These are phyloP conservation scores for Phialocephala sp. DNA, from an alignment of 2,329 filamentous ascomycete genomes.

Conservation along the genomic window DNA sequence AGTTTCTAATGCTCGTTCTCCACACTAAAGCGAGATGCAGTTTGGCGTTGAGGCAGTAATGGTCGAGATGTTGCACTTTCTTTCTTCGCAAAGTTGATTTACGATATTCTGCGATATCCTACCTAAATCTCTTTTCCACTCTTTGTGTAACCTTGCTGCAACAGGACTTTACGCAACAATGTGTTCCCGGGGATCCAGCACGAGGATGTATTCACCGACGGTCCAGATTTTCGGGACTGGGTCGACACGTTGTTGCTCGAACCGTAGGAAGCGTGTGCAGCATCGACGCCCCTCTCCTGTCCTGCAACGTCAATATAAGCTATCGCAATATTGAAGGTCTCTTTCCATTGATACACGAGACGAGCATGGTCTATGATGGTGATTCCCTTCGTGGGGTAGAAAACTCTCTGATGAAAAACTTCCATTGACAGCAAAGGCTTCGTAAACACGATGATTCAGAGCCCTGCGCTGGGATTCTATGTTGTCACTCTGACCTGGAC, in stretches of 20 bases:
- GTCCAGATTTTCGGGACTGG: background rate
- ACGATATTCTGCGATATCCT: background rate
- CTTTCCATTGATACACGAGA: background rate
- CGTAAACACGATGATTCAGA: background rate
- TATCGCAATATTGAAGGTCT: background rate
- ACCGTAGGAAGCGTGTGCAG: background rate
- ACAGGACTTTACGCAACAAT: background rate
- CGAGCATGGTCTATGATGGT: background rate
- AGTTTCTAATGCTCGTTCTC: too few species aligned
- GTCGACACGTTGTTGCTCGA: background rate
- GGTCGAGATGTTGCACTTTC: background rate
- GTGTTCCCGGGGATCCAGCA: background rate
- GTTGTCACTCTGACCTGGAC: background rate
- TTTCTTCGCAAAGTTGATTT: background rate
- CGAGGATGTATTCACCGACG: background rate
- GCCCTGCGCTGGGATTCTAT: background rate
- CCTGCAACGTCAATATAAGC: background rate
- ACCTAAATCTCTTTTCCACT: background rate
- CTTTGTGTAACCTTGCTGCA: background rate
- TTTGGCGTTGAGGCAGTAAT: too few species aligned
- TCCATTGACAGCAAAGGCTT: background rate
- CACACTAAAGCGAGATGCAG: too few species aligned
- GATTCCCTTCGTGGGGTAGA: background rate
- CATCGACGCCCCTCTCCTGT: background rate
- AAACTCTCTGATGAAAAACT: background rate